These are phyloP conservation scores for Rubia peregrina DNA, from an alignment of 305 asterid species.

Conservation along the genomic window DNA sequence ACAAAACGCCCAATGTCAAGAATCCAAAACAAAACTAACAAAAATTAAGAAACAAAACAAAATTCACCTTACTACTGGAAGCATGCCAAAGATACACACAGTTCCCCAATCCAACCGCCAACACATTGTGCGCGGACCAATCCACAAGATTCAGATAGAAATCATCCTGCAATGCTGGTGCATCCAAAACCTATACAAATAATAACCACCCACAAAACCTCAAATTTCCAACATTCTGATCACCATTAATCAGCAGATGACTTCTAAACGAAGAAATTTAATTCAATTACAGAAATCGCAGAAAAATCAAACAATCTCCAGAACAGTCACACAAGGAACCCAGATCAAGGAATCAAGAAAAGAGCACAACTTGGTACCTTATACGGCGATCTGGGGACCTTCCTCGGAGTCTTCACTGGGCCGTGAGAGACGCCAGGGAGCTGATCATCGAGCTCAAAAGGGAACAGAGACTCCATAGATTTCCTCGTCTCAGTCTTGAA, in stretches of 20 bases:
- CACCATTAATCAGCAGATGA: background rate
- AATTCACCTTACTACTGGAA: constrained; percentile 72
- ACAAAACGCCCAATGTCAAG: constrained; percentile 13
- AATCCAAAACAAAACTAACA: constrained; percentile 4
- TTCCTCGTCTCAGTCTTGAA: constrained; percentile 66
- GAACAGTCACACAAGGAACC: background rate
- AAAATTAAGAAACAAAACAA: background rate
- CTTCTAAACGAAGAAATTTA: background rate
- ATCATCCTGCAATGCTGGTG: constrained; percentile 89
- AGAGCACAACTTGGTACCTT: constrained; percentile 34
- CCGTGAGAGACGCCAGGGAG: constrained; percentile 58
- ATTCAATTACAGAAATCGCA: background rate
- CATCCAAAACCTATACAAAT: constrained; percentile 66
- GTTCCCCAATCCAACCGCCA: constrained; percentile 84
- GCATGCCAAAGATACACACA: constrained; percentile 93
- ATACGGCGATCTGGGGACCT: constrained; percentile 71
- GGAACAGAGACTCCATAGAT: constrained; percentile 52
- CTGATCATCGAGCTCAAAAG: constrained; percentile 70
- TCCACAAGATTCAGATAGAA: constrained; percentile 89
- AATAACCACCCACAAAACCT: background rate
- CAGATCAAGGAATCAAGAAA: constrained; percentile 7
- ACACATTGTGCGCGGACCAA: constrained; percentile 80
- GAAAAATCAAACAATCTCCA: background rate
- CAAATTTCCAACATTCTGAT: constrained; percentile 11
- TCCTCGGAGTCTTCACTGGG: constrained; percentile 70